These are phyloP conservation scores for Neospora caninum DNA, from an alignment of 169 alveolate genomes.

Conservation along the genomic window DNA sequence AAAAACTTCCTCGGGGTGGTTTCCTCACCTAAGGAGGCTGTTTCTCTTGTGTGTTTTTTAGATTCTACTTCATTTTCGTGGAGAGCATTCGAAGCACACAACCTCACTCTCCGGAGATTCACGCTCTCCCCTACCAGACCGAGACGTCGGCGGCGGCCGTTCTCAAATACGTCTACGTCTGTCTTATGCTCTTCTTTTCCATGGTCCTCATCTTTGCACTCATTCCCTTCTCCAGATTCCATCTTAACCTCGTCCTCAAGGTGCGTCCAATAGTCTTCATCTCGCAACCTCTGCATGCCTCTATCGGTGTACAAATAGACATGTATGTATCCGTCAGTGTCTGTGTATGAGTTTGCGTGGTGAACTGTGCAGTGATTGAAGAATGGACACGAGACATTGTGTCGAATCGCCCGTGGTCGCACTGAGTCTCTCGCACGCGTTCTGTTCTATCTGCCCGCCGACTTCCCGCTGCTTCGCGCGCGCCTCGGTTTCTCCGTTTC, in stretches of 20 bases:
- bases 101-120: neutral
- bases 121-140: neutral
- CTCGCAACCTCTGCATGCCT: neutral
- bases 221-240: slow-evolving; percentile 48
- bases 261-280: neutral
- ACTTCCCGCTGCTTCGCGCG: too few species aligned
- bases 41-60: neutral
- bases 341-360: too few species aligned
- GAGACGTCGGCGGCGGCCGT: slow-evolving; percentile 15
- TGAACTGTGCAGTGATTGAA: too few species aligned
- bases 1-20: too few species aligned
- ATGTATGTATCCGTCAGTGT: neutral
- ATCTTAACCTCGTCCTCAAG: slow-evolving; percentile 42
- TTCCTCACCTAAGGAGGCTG: too few species aligned
- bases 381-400: too few species aligned
- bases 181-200: slow-evolving; percentile 40
- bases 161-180: slow-evolving; percentile 28
- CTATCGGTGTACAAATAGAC: neutral
- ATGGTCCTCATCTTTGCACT: slow-evolving; percentile 57
- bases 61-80: slow-evolving; percentile 23
- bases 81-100: neutral
- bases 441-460: too few species aligned
- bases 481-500: too few species aligned
- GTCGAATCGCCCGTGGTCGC: too few species aligned
- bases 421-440: too few species aligned